Percentiles rank a stretch among this genome's conserved stretches.
Conservation (phyloP, 495 filamentous ascomycete species). For the Aspergillus sparsus region DNA sequence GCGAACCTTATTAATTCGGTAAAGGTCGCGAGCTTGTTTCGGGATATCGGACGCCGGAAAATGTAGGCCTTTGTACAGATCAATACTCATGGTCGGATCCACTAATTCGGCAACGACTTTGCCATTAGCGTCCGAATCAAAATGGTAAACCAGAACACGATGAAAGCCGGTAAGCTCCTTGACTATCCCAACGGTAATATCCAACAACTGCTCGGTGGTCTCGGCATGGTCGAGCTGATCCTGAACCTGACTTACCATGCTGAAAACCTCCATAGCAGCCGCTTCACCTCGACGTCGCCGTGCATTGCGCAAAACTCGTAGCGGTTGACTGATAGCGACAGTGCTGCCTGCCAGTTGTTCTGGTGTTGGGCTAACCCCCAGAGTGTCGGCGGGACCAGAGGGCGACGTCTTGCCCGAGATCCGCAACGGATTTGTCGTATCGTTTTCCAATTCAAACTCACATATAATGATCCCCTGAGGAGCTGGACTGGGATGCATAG, state of each 20-base stretch:
- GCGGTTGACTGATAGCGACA: slow-evolving; percentile 68
- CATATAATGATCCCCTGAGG: slow-evolving; percentile 77
- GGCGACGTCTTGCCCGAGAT: slow-evolving; percentile 56
- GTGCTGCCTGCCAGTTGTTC: slow-evolving; percentile 73
- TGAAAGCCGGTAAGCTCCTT: slow-evolving; percentile 91
- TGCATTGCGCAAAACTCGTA: slow-evolving; percentile 77
- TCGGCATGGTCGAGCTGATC: slow-evolving; percentile 48
- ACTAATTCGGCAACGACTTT: slow-evolving; percentile 86
- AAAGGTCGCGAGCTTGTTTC: slow-evolving; percentile 76
- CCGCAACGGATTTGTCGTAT: slow-evolving; percentile 67
- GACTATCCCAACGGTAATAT: slow-evolving; percentile 40
- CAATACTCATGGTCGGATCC: slow-evolving; percentile 75
- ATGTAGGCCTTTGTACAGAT: slow-evolving; percentile 86
- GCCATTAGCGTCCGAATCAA: slow-evolving; percentile 80
- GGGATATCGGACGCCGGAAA: slow-evolving; percentile 93
- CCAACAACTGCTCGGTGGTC: slow-evolving; percentile 57
- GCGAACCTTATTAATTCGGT: slow-evolving; percentile 60
- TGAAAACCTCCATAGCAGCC: slow-evolving; percentile 91
- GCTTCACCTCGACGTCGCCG: slow-evolving; percentile 78
- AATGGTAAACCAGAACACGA: slow-evolving; percentile 92
- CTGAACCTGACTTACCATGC: slow-evolving; percentile 72
- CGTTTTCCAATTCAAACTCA: slow-evolving; percentile 91
- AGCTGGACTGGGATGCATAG: slow-evolving; percentile 69
- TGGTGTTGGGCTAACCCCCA: slow-evolving; percentile 64
- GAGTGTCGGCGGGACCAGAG: slow-evolving; percentile 69